Percentiles rank a stretch among this genome's conserved stretches.
These are phyloP conservation scores for Glycine soja DNA, from an alignment of 306 rosid genomes.

Conservation along the genomic window DNA sequence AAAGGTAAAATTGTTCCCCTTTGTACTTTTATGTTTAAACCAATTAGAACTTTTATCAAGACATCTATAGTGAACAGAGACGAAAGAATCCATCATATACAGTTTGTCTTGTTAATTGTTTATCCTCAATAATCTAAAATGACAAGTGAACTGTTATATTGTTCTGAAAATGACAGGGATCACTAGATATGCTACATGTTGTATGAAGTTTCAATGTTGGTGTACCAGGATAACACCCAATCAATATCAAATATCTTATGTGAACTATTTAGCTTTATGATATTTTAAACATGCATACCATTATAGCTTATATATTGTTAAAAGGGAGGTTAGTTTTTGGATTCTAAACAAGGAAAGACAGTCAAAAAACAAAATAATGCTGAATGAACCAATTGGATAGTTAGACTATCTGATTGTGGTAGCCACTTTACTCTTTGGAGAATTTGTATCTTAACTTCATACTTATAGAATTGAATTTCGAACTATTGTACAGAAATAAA, in stretches of 20 bases:
- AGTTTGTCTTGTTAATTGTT: background rate
- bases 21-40: background rate
- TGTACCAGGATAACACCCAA: background rate
- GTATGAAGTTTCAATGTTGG: conserved; percentile 13
- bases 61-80: conserved; percentile 4
- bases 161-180: conserved; percentile 23
- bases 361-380: background rate
- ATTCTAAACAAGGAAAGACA: conserved; percentile 1
- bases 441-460: conserved; percentile 22
- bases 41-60: background rate
- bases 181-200: conserved; percentile 23
- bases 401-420: background rate
- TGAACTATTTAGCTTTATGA: conserved; percentile 5
- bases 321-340: background rate
- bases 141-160: background rate
- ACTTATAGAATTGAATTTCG: background rate
- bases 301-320: background rate
- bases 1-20: conserved; percentile 64
- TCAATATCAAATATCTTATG: conserved; percentile 7
- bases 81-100: background rate
- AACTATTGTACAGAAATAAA: background rate
- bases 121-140: background rate
- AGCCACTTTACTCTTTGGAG: conserved; percentile 2
- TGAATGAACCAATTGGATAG: conserved; percentile 2
- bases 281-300: background rate